Evolutionary conservation across 2,329 filamentous ascomycete genomes (phyloP), one percentile per base, ranked within the genome.

Genomic region (Verticillium dahliae): DNA sequence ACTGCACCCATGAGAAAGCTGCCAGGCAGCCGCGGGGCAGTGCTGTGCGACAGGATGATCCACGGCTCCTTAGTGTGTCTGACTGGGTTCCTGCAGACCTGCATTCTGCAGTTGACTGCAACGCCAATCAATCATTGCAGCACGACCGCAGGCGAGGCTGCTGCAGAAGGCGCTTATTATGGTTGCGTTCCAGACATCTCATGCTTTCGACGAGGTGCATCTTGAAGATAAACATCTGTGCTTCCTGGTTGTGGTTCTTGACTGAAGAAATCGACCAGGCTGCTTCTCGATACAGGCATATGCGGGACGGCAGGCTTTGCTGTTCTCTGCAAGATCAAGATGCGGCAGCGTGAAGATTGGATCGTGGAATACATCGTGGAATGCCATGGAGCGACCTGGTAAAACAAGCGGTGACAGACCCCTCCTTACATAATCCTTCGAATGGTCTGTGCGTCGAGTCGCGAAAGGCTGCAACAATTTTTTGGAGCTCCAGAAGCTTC

Each of bases 391-490:
- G 39, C 14, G 13, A 6, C 14, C 6, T 41, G 13, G 39, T 41
- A 15, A 41, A 54, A 52, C 11, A 33, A n/a, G 9, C n/a, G 45
- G 45, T 52, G 14, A 56, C 13, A 56, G 54, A 33, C 33, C 54
- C 54, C 54, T 35, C 27, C 62, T 65, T 62, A 63, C 64, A 52
- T 65, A 65, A 65, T 56, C 61, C n/a, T 35, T 1, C 56, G 58
- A 11, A 10, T 68, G 66, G 66, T 58, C 66, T 63, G 66, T 68
- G 66, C 66, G 59, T 57, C 31, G 22, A 33, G 31, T 33, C 34
- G 45, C 45, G 63, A 72, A 73, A 79, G 77, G 77, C 78, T 77
- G 73, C 76, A 76, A 75, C 75, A 79, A 75, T 80, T 80, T 80
- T 80, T 78, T 77, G 77, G 76, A 79, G 78, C 77, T 79, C 72